These are phyloP conservation scores for Vanderwaltozyma polyspora DNA, from an alignment of 805 yeast species.

Conservation along the genomic window DNA sequence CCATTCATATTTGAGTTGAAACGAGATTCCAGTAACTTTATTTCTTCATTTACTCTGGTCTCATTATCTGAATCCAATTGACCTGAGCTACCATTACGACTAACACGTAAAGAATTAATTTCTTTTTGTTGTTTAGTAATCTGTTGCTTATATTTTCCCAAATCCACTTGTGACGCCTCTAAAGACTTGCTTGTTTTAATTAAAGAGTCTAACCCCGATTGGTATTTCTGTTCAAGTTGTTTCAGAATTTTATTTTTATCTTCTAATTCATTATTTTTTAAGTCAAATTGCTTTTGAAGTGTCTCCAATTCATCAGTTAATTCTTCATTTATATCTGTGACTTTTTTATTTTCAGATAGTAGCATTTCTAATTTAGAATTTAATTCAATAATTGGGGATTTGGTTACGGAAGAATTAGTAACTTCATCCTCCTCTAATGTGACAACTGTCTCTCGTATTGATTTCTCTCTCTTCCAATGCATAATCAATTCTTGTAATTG, in stretches of 20 bases:
- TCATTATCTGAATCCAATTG: constrained; percentile 30
- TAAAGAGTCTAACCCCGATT: constrained; percentile 58
- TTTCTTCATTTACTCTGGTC: constrained; percentile 27
- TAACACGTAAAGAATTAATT: too few species aligned
- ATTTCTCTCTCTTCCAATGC: too few species aligned
- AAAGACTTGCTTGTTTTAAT: constrained; percentile 68
- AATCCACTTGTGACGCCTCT: constrained; percentile 59
- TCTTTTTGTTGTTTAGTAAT: constrained; percentile 50
- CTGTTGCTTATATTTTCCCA: constrained; percentile 47
- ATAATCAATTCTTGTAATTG: constrained; percentile 21
- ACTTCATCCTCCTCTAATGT: too few species aligned
- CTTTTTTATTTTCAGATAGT: constrained; percentile 10
- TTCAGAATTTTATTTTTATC: constrained; percentile 28
- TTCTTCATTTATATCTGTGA: constrained; percentile 26
- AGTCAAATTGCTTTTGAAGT: constrained; percentile 24
- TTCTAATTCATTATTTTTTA: constrained; percentile 24
- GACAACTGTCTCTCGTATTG: too few species aligned
- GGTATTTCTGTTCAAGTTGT: constrained; percentile 52
- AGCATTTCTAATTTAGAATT: too few species aligned
- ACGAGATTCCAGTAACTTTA: too few species aligned
- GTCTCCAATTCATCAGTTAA: constrained; percentile 49
- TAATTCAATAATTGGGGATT: too few species aligned
- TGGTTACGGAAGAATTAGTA: too few species aligned
- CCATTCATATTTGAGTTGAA: constrained; percentile 70
- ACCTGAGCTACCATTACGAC: too few species aligned